These are phyloP conservation scores for Onygena corvina DNA, from an alignment of 2,329 filamentous ascomycete genomes.

Conservation along the genomic window DNA sequence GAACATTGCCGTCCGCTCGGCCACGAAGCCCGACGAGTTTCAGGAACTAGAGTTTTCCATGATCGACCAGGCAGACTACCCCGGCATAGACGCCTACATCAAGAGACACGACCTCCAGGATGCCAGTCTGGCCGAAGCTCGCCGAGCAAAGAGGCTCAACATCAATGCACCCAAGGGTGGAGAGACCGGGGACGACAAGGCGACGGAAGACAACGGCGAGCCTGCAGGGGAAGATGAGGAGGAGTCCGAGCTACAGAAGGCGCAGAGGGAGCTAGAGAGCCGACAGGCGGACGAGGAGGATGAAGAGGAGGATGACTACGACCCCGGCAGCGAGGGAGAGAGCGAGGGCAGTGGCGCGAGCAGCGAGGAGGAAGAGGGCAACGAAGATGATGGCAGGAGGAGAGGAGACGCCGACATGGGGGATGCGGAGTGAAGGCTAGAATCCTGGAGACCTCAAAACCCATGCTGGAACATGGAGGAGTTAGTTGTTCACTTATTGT, in stretches of 20 bases:
- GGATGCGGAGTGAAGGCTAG: background rate
- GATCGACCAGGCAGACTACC: slow-evolving; percentile 53
- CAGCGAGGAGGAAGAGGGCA: slow-evolving; percentile 32
- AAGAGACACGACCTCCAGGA: slow-evolving; percentile 51
- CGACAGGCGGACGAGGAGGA: slow-evolving; percentile 30
- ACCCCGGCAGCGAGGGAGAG: slow-evolving; percentile 39
- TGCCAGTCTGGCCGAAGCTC: slow-evolving; percentile 48
- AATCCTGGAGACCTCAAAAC: background rate
- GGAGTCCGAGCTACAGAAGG: slow-evolving; percentile 47
- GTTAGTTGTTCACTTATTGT: background rate
- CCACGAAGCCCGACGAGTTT: slow-evolving; percentile 26
- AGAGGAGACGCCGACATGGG: background rate
- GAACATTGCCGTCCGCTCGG: slow-evolving; percentile 39
- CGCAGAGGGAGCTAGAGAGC: slow-evolving; percentile 41
- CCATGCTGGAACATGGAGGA: slow-evolving; percentile 2
- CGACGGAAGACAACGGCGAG: slow-evolving; percentile 8
- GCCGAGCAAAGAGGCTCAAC: slow-evolving; percentile 50
- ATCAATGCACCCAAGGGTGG: slow-evolving; percentile 31
- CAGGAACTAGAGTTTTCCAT: slow-evolving; percentile 53
- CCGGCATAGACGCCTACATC: slow-evolving; percentile 51
- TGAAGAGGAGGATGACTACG: slow-evolving; percentile 41
- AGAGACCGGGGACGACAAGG: slow-evolving; percentile 14
- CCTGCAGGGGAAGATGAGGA: slow-evolving; percentile 32
- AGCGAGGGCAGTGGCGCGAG: slow-evolving; percentile 38
- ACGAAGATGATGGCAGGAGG: slow-evolving; percentile 1